Evolutionary conservation across 768 basidiomycete species (phyloP).

Genomic region (Leccinum rimulosum): DNA sequence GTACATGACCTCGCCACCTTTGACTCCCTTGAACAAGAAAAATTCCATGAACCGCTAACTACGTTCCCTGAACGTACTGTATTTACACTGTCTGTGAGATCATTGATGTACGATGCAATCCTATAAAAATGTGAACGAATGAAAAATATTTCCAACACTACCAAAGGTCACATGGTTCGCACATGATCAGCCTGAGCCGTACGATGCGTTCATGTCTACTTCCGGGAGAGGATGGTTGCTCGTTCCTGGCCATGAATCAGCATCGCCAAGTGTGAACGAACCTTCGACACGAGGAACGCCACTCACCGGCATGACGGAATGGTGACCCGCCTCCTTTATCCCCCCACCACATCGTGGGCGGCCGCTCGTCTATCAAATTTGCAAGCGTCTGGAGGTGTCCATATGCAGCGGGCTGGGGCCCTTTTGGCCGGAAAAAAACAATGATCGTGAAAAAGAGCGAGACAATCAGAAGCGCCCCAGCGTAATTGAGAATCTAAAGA

Average conservation of each 20-base stretch:
- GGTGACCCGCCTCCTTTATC: slow-evolving; percentile 13
- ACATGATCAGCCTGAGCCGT: too few species aligned
- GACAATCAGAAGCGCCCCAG: slow-evolving; percentile 19
- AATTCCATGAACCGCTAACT: background rate
- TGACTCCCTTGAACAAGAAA: background rate
- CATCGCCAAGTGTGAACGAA: background rate
- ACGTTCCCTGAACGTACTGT: too few species aligned
- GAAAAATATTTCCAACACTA: background rate
- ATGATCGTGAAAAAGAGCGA: slow-evolving; percentile 16
- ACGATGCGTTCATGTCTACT: background rate
- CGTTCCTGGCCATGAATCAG: background rate
- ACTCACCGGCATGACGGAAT: slow-evolving; percentile 23
- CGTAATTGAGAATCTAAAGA: slow-evolving; percentile 28
- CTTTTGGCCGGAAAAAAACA: slow-evolving; percentile 16
- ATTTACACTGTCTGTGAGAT: too few species aligned
- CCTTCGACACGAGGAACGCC: background rate
- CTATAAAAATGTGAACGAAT: too few species aligned
- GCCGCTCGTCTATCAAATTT: slow-evolving; percentile 35
- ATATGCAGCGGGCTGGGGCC: slow-evolving; percentile 31
- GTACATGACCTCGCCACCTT: too few species aligned
- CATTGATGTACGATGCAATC: too few species aligned
- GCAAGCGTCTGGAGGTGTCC: slow-evolving; percentile 36
- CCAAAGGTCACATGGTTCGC: background rate
- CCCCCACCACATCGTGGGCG: slow-evolving; percentile 31
- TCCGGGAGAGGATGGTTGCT: too few species aligned